These are phyloP conservation scores for Yarrowia sp. DNA, from an alignment of 805 yeast genomes.

Conservation along the genomic window DNA sequence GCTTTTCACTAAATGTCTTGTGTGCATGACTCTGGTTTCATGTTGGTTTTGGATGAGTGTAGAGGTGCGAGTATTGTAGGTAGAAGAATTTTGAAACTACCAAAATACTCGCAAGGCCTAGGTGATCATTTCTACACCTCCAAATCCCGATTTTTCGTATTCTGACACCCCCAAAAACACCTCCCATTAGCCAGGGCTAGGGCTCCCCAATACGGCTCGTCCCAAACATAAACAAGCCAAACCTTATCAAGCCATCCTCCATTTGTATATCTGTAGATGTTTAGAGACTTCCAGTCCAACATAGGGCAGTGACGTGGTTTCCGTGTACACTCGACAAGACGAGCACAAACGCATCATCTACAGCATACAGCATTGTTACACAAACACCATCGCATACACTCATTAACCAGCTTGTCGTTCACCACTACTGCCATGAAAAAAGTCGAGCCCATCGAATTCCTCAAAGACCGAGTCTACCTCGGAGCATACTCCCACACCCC, in stretches of 20 bases:
- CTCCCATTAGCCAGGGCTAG: not conserved
- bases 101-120: not conserved
- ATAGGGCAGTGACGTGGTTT: not conserved
- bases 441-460: conserved; percentile 14
- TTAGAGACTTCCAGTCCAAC: conserved; percentile 2
- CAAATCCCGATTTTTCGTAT: not conserved
- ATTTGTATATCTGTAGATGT: conserved; percentile 17
- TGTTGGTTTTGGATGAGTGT: not conserved
- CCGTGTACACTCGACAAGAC: no score
- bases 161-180: fast-evolving
- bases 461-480: conserved; percentile 64
- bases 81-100: not conserved
- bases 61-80: not conserved
- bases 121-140: not conserved
- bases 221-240: conserved; percentile 26
- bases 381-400: not conserved
- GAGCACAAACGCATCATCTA: not conserved
- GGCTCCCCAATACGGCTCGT: conserved; percentile 12
- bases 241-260: conserved; percentile 3
- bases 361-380: not conserved
- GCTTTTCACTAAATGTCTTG: not conserved
- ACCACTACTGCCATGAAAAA: not conserved
- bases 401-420: no score
- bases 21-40: not conserved
- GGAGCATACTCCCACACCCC: conserved; percentile 87